Evolutionary conservation across 345 rosid species (phyloP).

Genomic region (Gynandropsis gynandra): DNA sequence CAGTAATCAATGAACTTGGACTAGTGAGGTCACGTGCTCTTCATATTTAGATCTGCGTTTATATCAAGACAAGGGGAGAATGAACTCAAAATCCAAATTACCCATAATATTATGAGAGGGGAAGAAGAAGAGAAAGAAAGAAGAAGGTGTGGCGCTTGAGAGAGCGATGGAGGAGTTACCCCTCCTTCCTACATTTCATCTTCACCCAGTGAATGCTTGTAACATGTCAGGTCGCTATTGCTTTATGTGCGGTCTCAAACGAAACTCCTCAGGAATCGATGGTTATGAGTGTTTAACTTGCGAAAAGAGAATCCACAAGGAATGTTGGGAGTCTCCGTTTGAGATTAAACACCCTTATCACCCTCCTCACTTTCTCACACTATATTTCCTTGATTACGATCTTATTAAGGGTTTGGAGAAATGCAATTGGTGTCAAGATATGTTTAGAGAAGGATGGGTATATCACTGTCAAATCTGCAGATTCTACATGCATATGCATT

Average conservation of each 20-base stretch:
- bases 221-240: neutral
- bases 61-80: no score
- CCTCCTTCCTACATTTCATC: no score
- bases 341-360: slow-evolving; percentile 8
- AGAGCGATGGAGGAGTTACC: no score
- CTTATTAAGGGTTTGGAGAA: neutral
- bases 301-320: neutral
- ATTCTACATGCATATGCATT: neutral
- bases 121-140: no score
- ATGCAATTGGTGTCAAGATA: neutral
- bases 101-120: no score
- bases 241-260: neutral
- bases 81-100: no score
- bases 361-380: slow-evolving; percentile 6
- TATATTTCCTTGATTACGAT: neutral
- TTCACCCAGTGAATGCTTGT: no score
- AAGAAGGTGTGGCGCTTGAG: no score
- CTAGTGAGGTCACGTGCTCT: no score
- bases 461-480: slow-evolving; percentile 1
- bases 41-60: no score
- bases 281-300: neutral
- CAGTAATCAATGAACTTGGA: no score
- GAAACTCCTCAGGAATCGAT: neutral
- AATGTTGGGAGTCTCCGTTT: slow-evolving; percentile 10
- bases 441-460: neutral